Percentiles rank a stretch among this genome's conserved stretches.
Conservation (phyloP, 768 basidiomycete species). For the Imleria badia region DNA sequence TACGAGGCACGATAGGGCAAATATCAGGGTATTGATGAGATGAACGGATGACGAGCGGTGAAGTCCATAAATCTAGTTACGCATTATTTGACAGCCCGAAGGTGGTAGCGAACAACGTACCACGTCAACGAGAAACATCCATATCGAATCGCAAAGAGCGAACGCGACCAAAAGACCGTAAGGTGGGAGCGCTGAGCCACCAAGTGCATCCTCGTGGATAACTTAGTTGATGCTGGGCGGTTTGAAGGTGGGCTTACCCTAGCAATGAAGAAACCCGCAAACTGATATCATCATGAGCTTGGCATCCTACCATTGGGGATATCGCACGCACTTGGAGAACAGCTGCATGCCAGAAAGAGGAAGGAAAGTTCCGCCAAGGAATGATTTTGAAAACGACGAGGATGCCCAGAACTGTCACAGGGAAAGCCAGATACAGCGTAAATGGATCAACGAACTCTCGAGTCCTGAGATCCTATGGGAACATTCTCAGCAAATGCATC, state of each 20-base stretch:
- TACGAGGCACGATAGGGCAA: constrained; percentile 20
- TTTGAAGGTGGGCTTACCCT: constrained; percentile 17
- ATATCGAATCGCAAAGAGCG: constrained; percentile 22
- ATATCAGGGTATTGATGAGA: constrained; percentile 25
- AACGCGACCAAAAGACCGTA: constrained; percentile 16
- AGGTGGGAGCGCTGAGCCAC: constrained; percentile 4
- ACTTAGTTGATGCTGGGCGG: neutral
- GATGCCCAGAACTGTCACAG: constrained; percentile 23
- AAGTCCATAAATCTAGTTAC: constrained; percentile 23
- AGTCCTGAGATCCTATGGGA: constrained; percentile 21
- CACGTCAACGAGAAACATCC: constrained; percentile 23
- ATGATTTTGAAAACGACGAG: constrained; percentile 19
- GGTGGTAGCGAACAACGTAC: constrained; percentile 13
- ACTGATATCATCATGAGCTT: constrained; percentile 20
- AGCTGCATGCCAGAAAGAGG: constrained; percentile 31
- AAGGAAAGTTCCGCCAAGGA: constrained; percentile 18
- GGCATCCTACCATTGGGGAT: neutral
- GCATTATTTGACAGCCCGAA: neutral
- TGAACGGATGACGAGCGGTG: constrained; percentile 17
- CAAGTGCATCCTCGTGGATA: constrained; percentile 20
- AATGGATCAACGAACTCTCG: constrained; percentile 21
- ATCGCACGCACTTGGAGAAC: constrained; percentile 34
- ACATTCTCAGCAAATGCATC: neutral
- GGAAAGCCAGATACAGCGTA: constrained; percentile 23
- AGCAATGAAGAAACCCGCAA: constrained; percentile 34